Conservation (phyloP, 331 rosid species). For the Ulmus americana region DNA sequence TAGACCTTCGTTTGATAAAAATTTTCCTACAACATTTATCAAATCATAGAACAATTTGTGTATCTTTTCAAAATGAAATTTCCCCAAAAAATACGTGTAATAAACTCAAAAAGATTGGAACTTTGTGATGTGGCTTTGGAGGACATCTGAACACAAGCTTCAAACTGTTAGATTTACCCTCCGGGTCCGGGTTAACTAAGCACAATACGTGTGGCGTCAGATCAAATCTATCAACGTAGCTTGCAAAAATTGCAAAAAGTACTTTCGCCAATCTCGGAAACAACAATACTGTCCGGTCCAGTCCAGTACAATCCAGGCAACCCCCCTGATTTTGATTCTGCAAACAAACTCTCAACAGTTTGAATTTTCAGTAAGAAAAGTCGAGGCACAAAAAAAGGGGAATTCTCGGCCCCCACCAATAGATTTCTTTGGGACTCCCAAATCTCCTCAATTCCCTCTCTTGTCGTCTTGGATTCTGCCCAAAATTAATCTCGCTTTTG, state of each 20-base stretch:
- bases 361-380: slow-evolving; percentile 20
- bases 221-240: not conserved
- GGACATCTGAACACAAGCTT: not conserved
- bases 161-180: not conserved
- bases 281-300: not conserved
- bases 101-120: too few relatives aligned
- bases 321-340: slow-evolving; percentile 19
- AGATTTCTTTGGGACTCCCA: slow-evolving; percentile 38
- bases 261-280: slow-evolving; percentile 26
- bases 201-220: not conserved
- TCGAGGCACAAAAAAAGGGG: slow-evolving; percentile 13
- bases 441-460: slow-evolving; percentile 31
- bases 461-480: slow-evolving; percentile 16
- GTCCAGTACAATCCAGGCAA: not conserved
- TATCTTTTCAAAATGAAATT: too few relatives aligned
- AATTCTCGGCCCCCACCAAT: slow-evolving; percentile 22
- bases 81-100: too few relatives aligned
- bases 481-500: not conserved
- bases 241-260: too few relatives aligned
- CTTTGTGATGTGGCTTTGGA: not conserved
- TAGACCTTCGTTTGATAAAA: too few relatives aligned
- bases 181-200: not conserved
- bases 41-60: too few relatives aligned
- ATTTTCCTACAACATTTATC: too few relatives aligned
- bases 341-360: slow-evolving; percentile 1